Conservation (phyloP, 768 basidiomycete species). For the Mrakia frigida region DNA sequence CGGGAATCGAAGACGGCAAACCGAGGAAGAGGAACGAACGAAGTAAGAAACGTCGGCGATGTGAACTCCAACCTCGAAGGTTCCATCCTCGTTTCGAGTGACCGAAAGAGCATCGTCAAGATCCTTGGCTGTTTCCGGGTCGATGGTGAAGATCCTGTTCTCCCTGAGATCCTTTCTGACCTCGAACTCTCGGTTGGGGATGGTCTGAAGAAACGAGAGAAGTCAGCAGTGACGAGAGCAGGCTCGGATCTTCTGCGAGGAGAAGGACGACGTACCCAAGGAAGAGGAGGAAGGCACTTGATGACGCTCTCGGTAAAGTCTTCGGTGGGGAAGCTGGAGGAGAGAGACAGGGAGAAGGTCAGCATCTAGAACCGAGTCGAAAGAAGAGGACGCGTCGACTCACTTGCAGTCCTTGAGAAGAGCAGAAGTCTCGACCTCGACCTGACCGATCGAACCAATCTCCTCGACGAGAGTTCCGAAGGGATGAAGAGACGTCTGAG, state of each 20-base stretch:
- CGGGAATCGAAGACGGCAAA: background rate
- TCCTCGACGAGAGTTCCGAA: constrained; percentile 98
- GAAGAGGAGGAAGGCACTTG: constrained; percentile 91
- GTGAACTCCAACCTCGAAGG: constrained; percentile 88
- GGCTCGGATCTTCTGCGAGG: constrained; percentile 28
- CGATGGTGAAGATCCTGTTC: constrained; percentile 87
- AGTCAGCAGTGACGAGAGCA: background rate
- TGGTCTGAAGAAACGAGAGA: constrained; percentile 47
- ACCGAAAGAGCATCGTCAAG: constrained; percentile 92
- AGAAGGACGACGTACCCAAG: constrained; percentile 62
- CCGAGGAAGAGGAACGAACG: constrained; percentile 60
- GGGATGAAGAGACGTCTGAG: constrained; percentile 93
- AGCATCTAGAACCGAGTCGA: background rate
- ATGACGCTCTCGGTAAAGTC: constrained; percentile 92
- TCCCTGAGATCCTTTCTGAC: constrained; percentile 79
- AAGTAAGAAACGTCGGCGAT: constrained; percentile 95
- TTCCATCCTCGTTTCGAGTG: constrained; percentile 82
- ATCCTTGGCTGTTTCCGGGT: constrained; percentile 82
- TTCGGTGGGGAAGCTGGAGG: constrained; percentile 47
- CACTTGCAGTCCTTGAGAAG: constrained; percentile 95
- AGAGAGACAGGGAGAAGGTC: background rate
- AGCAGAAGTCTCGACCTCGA: constrained; percentile 96
- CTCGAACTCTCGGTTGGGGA: constrained; percentile 84
- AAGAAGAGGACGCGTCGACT: background rate
- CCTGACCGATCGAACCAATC: constrained; percentile 94